Base-by-base conservation (phyloP, 202 grass and related monocot genomes). In the Schoenoplectus tabernaemontani region DNA sequence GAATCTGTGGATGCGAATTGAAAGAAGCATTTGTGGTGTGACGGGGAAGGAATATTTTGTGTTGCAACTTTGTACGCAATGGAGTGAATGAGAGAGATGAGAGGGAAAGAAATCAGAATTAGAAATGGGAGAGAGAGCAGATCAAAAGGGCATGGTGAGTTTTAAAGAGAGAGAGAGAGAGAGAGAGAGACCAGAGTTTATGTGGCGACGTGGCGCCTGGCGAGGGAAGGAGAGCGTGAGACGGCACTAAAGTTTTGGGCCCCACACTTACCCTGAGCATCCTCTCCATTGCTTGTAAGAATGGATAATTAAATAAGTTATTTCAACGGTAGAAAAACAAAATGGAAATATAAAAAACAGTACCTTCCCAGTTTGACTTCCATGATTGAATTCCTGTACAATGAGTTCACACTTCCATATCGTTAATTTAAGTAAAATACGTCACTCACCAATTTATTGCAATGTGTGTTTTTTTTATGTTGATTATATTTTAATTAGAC, bases 21-120 rank as follows among this genome's bases (percentile, higher is more conserved):
- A 87, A 81, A 81, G 72, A 56, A 71, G 71, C 86, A 91, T 91
- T 70, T 86, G 84, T 70, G 78, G 64, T 5, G 34, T 47, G 46
- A 5, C 7, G 4, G 36, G 51, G 12, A 73, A 43, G 64, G 60
- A 23, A 39, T 82, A 64, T 56, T 28, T 28, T 28, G 28, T 28
- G 28, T 28, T 28, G 28, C 28, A 56, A 56, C 17, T 68, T 68
- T 24, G 42, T 81, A 43, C 2, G 32, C 24, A 15, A 39, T 5
- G 37, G 6, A 39, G 37, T 39, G 37, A 7, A 39, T 62, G 12
- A 41, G 47, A 46, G 41, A 48, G 12, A 11, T 48, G 43, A 16
- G 24, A 48, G 9, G 16, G 39, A 39, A 3, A 57, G 5, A 28
- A 8, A 8, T 16, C 9, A 8, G 48, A 57, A 77, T 4, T n/a